These are phyloP conservation scores for Oryza glaberrima DNA, from an alignment of 176 grass and related monocot genomes.

Conservation along the genomic window DNA sequence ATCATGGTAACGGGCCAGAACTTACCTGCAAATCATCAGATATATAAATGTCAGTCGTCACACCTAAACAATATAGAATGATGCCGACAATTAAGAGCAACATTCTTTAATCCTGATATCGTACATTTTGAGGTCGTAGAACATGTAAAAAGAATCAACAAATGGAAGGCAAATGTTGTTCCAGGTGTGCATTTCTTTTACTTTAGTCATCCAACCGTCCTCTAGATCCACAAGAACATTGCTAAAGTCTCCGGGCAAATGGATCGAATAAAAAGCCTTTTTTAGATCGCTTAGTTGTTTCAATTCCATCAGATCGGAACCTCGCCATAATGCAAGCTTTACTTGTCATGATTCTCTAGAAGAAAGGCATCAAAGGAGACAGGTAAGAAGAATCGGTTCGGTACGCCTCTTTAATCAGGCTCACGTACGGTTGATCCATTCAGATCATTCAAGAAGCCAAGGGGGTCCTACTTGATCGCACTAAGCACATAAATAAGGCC, in stretches of 20 bases:
- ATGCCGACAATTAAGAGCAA: conserved; percentile 7
- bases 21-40: background rate
- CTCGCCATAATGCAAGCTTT: background rate
- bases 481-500: background rate
- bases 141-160: conserved; percentile 15
- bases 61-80: background rate
- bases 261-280: conserved; percentile 20
- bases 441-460: background rate
- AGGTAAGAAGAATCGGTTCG: background rate
- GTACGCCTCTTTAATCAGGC: background rate
- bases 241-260: background rate
- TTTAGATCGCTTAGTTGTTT: background rate
- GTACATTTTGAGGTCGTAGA: background rate
- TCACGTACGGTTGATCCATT: background rate
- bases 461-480: conserved; percentile 5
- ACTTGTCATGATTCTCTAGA: conserved; percentile 17
- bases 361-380: background rate
- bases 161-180: background rate
- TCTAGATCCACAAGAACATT: conserved; percentile 42
- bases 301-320: background rate
- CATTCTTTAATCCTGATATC: background rate
- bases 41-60: background rate
- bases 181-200: background rate
- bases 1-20: background rate
- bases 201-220: background rate